phyloP scores from a whole-genome alignment of 2,329 filamentous ascomycete genomes.

The Kalaharituber pfeilii region DNA sequence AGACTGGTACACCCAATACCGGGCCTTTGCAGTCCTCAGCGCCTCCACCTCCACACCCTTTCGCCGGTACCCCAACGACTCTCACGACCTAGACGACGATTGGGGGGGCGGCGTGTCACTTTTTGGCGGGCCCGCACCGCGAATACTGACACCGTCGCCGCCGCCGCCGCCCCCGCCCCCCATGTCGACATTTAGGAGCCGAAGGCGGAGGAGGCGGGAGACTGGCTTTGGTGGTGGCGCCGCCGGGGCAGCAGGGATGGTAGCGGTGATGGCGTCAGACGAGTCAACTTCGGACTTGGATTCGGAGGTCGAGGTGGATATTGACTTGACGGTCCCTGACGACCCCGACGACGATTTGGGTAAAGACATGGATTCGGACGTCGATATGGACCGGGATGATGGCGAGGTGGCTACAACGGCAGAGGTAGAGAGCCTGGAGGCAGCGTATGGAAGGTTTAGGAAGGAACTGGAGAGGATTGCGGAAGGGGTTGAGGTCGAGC shows the following conservation, averaged over 20 bases:
- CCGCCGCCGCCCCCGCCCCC: constrained; percentile 9
- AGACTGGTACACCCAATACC: constrained; percentile 20
- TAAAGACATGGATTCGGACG: background rate
- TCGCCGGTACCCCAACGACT: background rate
- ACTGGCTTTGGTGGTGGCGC: no score
- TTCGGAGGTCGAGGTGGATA: no score
- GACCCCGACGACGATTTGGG: constrained; percentile 24
- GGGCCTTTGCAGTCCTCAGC: background rate
- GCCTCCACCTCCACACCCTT: background rate
- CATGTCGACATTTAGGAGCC: constrained; percentile 23
- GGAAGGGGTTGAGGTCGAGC: constrained; percentile 28
- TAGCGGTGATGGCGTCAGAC: no score
- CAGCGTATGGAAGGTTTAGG: background rate
- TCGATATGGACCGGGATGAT: background rate
- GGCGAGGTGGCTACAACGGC: background rate
- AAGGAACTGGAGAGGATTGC: constrained; percentile 48
- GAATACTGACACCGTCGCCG: background rate
- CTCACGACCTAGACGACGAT: background rate
- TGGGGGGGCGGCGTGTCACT: background rate
- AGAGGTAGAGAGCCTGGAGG: background rate
- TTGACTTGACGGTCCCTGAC: constrained; percentile 39
- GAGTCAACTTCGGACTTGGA: no score
- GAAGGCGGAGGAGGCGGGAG: no score
- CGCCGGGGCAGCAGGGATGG: no score
- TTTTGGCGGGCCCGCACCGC: background rate